phyloP scores from a whole-genome alignment of 2,329 filamentous ascomycete species.

The Colletotrichum sp. region DNA sequence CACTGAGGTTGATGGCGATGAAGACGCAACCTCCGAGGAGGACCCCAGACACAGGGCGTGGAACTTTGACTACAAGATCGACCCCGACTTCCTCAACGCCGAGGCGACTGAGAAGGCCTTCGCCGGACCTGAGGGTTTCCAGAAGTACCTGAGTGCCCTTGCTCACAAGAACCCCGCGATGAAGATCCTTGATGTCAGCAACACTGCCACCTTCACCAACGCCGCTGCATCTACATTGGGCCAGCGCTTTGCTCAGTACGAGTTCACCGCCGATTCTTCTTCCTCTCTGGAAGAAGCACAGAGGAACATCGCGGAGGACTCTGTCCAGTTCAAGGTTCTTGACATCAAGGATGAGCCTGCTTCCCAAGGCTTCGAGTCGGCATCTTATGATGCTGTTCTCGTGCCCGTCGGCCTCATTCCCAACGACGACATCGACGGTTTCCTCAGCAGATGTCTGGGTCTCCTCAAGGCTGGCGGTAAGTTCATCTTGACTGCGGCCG shows the following conservation, averaged over 20 bases:
- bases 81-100: slow-evolving; percentile 33
- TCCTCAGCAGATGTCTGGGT: slow-evolving; percentile 20
- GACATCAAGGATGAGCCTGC: slow-evolving; percentile 35
- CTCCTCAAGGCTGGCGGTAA: slow-evolving; percentile 33
- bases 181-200: not conserved
- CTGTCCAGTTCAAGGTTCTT: slow-evolving; percentile 27
- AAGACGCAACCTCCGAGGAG: not conserved
- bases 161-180: slow-evolving; percentile 27
- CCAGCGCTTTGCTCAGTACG: not conserved
- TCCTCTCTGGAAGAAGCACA: not conserved
- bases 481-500: slow-evolving; percentile 29
- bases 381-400: slow-evolving; percentile 39
- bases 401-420: slow-evolving; percentile 35
- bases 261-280: not conserved
- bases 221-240: not conserved
- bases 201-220: slow-evolving; percentile 5
- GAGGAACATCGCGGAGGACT: slow-evolving; percentile 52
- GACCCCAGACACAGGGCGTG: not conserved
- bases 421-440: slow-evolving; percentile 27
- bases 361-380: slow-evolving; percentile 36
- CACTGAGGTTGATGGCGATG: not conserved
- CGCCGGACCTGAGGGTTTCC: not conserved
- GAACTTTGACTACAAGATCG: slow-evolving; percentile 37
- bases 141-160: slow-evolving; percentile 18
- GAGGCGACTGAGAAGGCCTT: not conserved